Percentiles rank a stretch among this genome's conserved stretches.
Evolutionary conservation across 139 green algal species (phyloP).

Genomic region (Pedinophyceae sp.): DNA sequence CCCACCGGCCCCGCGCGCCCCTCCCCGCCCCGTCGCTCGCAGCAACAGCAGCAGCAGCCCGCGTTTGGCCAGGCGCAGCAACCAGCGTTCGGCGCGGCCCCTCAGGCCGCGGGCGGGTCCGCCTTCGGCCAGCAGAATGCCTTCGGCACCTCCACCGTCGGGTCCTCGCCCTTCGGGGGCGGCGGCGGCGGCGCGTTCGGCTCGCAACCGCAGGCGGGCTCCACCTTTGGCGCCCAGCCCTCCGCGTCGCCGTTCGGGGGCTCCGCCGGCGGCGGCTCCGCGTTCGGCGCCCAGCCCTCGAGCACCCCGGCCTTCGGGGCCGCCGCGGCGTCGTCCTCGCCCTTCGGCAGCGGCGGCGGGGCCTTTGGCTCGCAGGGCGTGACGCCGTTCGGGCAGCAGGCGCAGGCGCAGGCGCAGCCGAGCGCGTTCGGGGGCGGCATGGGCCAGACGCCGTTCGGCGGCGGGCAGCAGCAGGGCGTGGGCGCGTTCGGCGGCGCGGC

Average conservation of each 20-base stretch:
- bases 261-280: neutral
- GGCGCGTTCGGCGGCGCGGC: neutral
- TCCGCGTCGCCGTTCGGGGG: neutral
- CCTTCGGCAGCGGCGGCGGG: conserved; percentile 8
- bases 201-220: no score
- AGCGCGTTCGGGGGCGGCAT: no score
- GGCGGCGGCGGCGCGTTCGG: no score
- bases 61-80: conserved; percentile 13
- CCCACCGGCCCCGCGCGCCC: no score
- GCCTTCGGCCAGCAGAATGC: neutral
- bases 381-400: conserved; percentile 42
- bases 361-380: conserved; percentile 27
- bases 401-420: conserved; percentile 30
- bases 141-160: no score
- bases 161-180: no score
- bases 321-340: conserved; percentile 5
- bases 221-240: conserved; percentile 15
- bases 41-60: conserved; percentile 7
- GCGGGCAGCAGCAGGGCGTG: conserved; percentile 10
- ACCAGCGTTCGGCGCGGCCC: conserved; percentile 12
- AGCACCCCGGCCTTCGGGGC: no score
- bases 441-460: no score
- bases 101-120: conserved; percentile 2
- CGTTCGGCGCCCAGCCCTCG: conserved; percentile 10
- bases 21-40: no score